These are phyloP conservation scores for Zygotorulaspora mrakii DNA, from an alignment of 1,139 yeast species.

Conservation along the genomic window DNA sequence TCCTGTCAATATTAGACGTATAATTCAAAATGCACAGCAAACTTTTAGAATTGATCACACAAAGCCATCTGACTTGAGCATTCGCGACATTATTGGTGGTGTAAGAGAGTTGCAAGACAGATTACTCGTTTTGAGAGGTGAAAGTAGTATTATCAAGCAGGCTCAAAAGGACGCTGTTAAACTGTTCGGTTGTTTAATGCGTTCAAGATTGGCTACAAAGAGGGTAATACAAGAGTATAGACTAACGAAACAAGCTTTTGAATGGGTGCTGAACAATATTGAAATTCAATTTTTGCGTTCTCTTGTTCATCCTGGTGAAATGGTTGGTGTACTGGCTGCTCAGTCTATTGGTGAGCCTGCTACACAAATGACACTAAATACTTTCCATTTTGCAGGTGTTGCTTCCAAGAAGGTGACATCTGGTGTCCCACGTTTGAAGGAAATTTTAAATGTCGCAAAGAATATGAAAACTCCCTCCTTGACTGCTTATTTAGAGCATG, in stretches of 20 bases:
- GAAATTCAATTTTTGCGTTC: constrained; percentile 92
- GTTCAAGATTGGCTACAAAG: constrained; percentile 88
- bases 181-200: constrained; percentile 82
- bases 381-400: constrained; percentile 99
- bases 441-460: constrained; percentile 96
- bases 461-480: constrained; percentile 98
- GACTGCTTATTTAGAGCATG: constrained; percentile 81
- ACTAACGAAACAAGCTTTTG: constrained; percentile 79
- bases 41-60: constrained; percentile 91
- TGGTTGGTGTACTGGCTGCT: constrained; percentile 99
- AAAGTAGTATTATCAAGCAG: constrained; percentile 64
- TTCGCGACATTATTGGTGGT: constrained; percentile 71
- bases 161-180: constrained; percentile 93
- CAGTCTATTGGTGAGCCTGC: constrained; percentile 99
- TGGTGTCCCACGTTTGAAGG: constrained; percentile 99
- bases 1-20: constrained; percentile 95
- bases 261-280: constrained; percentile 93
- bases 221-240: constrained; percentile 90
- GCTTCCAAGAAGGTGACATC: constrained; percentile 97
- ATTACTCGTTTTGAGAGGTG: constrained; percentile 79
- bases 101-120: constrained; percentile 68
- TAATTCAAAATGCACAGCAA: constrained; percentile 94
- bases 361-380: constrained; percentile 97
- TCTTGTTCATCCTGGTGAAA: constrained; percentile 96
- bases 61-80: constrained; percentile 83